Evolutionary conservation across 768 basidiomycete species (phyloP).

Genomic region (Tremella mesenterica): DNA sequence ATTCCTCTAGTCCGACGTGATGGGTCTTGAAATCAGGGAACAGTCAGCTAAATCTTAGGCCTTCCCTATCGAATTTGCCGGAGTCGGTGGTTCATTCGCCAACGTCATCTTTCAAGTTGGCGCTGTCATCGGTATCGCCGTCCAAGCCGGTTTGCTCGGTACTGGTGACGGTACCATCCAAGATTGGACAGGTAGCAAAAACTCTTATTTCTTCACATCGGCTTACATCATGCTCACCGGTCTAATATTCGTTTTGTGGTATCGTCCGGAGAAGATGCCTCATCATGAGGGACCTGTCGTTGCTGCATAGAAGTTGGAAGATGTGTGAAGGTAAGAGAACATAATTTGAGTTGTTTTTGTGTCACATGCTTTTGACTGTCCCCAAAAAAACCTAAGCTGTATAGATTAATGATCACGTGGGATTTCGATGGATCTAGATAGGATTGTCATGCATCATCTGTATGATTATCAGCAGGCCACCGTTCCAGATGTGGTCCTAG

Average conservation of each 20-base stretch:
- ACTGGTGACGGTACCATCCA: slow-evolving; percentile 31
- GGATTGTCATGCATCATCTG: no score
- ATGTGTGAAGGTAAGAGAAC: no score
- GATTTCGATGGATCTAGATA: no score
- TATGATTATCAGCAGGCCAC: no score
- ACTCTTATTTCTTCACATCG: slow-evolving; percentile 34
- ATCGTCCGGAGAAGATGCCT: slow-evolving; percentile 33
- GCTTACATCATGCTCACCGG: slow-evolving; percentile 31
- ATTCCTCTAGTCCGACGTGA: background rate
- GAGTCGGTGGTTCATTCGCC: slow-evolving; percentile 35
- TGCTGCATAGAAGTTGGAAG: no score
- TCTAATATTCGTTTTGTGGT: slow-evolving; percentile 30
- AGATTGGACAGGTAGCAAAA: slow-evolving; percentile 32
- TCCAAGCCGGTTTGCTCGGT: slow-evolving; percentile 33
- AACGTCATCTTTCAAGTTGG: slow-evolving; percentile 39
- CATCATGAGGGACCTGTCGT: slow-evolving; percentile 13
- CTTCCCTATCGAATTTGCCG: slow-evolving; percentile 29
- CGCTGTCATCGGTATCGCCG: slow-evolving; percentile 33
- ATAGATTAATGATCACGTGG: no score
- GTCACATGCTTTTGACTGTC: no score
- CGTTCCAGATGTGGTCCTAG: no score
- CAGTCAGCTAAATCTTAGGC: no score
- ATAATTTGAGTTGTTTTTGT: no score
- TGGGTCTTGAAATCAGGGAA: slow-evolving; percentile 19
- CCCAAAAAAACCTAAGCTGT: no score